phyloP scores from a whole-genome alignment of 768 basidiomycete species.

The Lactifluus volemus region DNA sequence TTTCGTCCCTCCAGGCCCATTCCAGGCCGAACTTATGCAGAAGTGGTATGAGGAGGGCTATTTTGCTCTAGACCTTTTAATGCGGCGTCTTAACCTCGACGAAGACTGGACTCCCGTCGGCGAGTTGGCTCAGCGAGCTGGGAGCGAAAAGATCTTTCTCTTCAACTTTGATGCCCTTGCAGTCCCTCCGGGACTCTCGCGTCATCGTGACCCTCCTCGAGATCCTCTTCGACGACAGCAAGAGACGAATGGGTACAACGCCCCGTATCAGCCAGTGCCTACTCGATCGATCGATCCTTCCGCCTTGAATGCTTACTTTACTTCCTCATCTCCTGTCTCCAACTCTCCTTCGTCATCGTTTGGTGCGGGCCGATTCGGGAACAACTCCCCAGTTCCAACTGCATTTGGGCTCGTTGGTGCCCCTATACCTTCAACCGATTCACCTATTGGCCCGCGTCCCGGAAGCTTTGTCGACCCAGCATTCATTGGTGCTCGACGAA shows the following conservation, averaged over 20 bases:
- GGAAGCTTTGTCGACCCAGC: conserved; percentile 10
- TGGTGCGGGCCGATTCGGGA: conserved; percentile 51
- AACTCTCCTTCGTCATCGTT: conserved; percentile 72
- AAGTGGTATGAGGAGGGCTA: conserved; percentile 91
- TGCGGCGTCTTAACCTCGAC: conserved; percentile 74
- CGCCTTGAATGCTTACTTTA: conserved; percentile 56
- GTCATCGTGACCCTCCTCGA: conserved; percentile 42
- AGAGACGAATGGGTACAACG: conserved; percentile 34
- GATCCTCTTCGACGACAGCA: conserved; percentile 33
- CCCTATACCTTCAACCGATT: conserved; percentile 22
- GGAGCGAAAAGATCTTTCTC: conserved; percentile 55
- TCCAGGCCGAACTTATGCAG: conserved; percentile 85
- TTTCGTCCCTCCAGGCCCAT: conserved; percentile 54
- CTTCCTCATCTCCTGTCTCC: conserved; percentile 44
- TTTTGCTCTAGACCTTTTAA: conserved; percentile 72
- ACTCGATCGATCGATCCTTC: conserved; percentile 48
- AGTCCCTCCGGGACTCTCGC: conserved; percentile 46
- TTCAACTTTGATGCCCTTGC: conserved; percentile 34
- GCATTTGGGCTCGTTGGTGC: conserved; percentile 40
- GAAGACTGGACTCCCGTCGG: conserved; percentile 57
- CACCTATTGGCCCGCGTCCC: conserved; percentile 7
- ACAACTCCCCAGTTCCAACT: conserved; percentile 61
- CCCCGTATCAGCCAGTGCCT: conserved; percentile 62
- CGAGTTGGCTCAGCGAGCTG: conserved; percentile 45
- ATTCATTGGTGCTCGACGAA: conserved; percentile 8